Percentiles rank a stretch among this genome's conserved stretches.
Evolutionary conservation across 805 yeast species (phyloP).

Genomic region (Barnettozyma sp.): DNA sequence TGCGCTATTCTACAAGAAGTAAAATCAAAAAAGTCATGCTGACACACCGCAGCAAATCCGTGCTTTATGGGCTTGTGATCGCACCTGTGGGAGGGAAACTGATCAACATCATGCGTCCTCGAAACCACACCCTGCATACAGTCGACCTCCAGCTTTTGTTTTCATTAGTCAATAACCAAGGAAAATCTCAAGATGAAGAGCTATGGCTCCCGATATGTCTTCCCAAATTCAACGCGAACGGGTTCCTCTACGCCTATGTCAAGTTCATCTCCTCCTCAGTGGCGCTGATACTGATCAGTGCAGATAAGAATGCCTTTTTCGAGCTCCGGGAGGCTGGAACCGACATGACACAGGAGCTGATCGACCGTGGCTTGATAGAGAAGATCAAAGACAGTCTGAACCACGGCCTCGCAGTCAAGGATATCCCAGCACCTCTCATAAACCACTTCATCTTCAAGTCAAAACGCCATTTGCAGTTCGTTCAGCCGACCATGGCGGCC

Average conservation of each 20-base stretch:
- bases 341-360: conserved; percentile 39
- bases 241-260: conserved; percentile 79
- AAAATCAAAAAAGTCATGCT: conserved; percentile 51
- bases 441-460: conserved; percentile 80
- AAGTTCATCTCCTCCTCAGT: conserved; percentile 46
- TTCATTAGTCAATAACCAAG: conserved; percentile 52
- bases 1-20: conserved; percentile 51
- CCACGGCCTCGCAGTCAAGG: conserved; percentile 40
- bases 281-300: conserved; percentile 39
- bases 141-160: conserved; percentile 73
- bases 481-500: conserved; percentile 27
- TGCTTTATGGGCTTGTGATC: conserved; percentile 71
- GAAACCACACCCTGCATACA: conserved; percentile 69
- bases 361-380: conserved; percentile 30
- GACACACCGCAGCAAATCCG: conserved; percentile 40
- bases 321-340: conserved; percentile 59
- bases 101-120: conserved; percentile 68
- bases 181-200: conserved; percentile 46
- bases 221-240: conserved; percentile 83
- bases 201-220: conserved; percentile 92
- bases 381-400: conserved; percentile 31
- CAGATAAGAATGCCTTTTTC: conserved; percentile 70
- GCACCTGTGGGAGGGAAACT: conserved; percentile 58
- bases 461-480: conserved; percentile 58
- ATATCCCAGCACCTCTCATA: conserved; percentile 50